Conservation (phyloP, 305 asterid species). For the Fraxinus nigra region DNA sequence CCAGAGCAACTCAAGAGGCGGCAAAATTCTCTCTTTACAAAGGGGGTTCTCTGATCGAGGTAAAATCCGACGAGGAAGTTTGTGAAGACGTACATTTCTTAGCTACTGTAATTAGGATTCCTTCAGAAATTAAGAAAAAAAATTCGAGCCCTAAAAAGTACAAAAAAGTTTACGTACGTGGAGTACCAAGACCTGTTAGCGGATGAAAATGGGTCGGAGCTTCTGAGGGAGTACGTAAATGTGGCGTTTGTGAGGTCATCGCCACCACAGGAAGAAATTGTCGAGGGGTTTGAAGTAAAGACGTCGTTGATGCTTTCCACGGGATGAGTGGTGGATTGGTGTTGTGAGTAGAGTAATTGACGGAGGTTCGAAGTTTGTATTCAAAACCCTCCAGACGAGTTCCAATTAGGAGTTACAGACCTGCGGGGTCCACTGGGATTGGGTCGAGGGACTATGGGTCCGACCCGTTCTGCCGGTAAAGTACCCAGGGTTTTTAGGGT, state of each 20-base stretch:
- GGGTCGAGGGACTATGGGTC: constrained; percentile 61
- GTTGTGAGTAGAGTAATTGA: constrained; percentile 30
- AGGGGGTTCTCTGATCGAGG: constrained; percentile 44
- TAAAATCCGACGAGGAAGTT: constrained; percentile 50
- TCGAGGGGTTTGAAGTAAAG: constrained; percentile 32
- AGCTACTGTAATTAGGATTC: constrained; percentile 40
- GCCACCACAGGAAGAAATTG: constrained; percentile 36
- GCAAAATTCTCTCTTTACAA: constrained; percentile 18
- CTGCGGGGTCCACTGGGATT: constrained; percentile 56
- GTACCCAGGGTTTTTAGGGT: not conserved
- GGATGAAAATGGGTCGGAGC: constrained; percentile 35
- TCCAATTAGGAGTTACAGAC: constrained; percentile 37
- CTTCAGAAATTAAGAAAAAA: constrained; percentile 6
- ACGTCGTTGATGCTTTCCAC: constrained; percentile 60
- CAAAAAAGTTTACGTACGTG: constrained; percentile 28
- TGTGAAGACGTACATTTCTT: constrained; percentile 42
- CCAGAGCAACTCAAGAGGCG: not conserved
- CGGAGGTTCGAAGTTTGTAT: constrained; percentile 35
- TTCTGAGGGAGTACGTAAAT: constrained; percentile 39
- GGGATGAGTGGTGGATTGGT: constrained; percentile 83
- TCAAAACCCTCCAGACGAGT: constrained; percentile 51
- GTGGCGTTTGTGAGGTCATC: constrained; percentile 41
- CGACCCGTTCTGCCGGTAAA: constrained; percentile 53
- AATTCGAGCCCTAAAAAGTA: constrained; percentile 9
- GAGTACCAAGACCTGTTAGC: constrained; percentile 46